Base-by-base conservation (phyloP, 352 stramenopile species). In the Globisporangium middletonii region DNA sequence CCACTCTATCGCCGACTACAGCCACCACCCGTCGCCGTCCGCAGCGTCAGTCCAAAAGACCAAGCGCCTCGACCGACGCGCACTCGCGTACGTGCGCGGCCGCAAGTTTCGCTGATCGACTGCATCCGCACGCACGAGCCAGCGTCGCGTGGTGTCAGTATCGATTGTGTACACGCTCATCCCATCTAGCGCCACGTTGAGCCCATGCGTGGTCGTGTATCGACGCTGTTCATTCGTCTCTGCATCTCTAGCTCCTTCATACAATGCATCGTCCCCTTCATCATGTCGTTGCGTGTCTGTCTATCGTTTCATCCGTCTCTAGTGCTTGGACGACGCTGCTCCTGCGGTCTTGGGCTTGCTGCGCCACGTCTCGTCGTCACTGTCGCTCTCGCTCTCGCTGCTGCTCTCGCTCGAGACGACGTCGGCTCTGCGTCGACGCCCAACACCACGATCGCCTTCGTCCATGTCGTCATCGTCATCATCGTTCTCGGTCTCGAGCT, bases 1-100 rank as follows among this genome's bases (percentile, higher is more conserved):
- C 53, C 82, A 87, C 55, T 89, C 82, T 4, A 89, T 90, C 33
- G 82, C 79, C 7, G 80, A 91, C 53, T 90, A 89, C 61, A 90
- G 84, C 50, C 71, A 86, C 41, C 77, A 88, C 35, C 71, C 73
- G 2, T 65, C 73, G 0, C 81, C 82, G 2, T 83, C 79, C 1
- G 82, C 72, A 1, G 67, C 79, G 8, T 89, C 79, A 7, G 79
- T 89, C 55, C 84, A 89, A 50, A 92, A 92, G 53, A 85, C 77
- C 27, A 94, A 94, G 59, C 67, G 76, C 16, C 65, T 92, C 45
- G 83, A 92, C 57, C 80, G 81, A 43, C 80, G 84, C 26, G 79
- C 84, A 3, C 53, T 94, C 52, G 82, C 84, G 3, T 89, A 87
- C 49, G 79, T 88, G 9, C 76, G 80, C 28, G 82, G 80, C 7